phyloP scores from a whole-genome alignment of 78 protist genomes.

The Dictyostelium intermedium region DNA sequence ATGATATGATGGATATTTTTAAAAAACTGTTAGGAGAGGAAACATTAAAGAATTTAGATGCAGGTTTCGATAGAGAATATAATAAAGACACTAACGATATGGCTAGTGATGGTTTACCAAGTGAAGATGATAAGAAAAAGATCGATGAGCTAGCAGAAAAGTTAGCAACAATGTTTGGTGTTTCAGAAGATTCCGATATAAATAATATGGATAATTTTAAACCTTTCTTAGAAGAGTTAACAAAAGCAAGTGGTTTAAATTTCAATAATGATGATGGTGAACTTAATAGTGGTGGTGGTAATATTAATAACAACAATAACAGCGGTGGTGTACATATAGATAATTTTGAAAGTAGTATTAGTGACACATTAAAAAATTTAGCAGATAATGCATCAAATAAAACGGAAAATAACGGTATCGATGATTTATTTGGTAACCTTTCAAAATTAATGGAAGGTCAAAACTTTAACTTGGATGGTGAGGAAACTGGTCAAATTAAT shows the following conservation, averaged over 20 bases:
- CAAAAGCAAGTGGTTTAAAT: not conserved
- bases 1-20: slow-evolving; percentile 11
- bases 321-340: slow-evolving; percentile 19
- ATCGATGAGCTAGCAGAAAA: not conserved
- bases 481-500: slow-evolving; percentile 11
- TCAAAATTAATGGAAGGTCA: not conserved
- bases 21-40: not conserved
- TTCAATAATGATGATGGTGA: not conserved
- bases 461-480: not conserved
- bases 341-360: slow-evolving; percentile 29
- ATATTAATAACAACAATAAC: not conserved
- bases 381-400: slow-evolving; percentile 43
- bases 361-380: slow-evolving; percentile 12
- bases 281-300: not conserved
- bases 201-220: not conserved
- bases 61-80: not conserved
- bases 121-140: not conserved
- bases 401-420: not conserved
- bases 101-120: not conserved
- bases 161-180: not conserved
- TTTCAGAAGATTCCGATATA: not conserved
- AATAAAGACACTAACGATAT: not conserved
- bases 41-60: not conserved
- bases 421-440: not conserved
- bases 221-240: not conserved